Conservation (phyloP, 75 land plant genomes). For the Ceratopteris richardii region DNA sequence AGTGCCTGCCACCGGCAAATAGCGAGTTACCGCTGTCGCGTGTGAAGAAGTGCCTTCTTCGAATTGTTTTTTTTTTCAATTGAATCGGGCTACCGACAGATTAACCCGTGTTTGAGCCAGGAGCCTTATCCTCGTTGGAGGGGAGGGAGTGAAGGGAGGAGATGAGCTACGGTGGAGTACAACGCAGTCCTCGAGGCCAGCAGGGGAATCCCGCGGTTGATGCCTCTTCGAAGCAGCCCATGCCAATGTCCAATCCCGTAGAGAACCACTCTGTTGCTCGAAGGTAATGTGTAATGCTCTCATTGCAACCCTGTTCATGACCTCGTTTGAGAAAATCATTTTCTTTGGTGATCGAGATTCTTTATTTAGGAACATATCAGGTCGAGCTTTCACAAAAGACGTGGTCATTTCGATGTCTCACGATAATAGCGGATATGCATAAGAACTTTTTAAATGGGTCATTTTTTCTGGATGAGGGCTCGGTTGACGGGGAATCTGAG, state of each 20-base stretch:
- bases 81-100: too few relatives aligned
- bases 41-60: too few relatives aligned
- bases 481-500: too few relatives aligned
- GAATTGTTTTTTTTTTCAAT: too few relatives aligned
- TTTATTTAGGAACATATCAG: neutral
- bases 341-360: neutral
- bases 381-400: neutral
- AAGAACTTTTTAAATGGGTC: neutral
- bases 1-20: too few relatives aligned
- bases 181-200: constrained; percentile 2
- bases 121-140: too few relatives aligned
- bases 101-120: too few relatives aligned
- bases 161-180: constrained; percentile 6
- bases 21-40: too few relatives aligned
- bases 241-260: constrained; percentile 32
- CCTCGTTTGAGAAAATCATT: neutral
- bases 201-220: constrained; percentile 5
- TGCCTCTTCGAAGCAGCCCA: constrained; percentile 32
- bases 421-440: neutral
- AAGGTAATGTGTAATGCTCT: constrained; percentile 22
- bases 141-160: too few relatives aligned
- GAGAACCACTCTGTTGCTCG: constrained; percentile 58
- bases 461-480: too few relatives aligned
- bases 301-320: neutral
- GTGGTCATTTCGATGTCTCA: neutral